Base-by-base conservation (phyloP, 2,329 filamentous ascomycete genomes). In the Colletotrichum siamense region DNA sequence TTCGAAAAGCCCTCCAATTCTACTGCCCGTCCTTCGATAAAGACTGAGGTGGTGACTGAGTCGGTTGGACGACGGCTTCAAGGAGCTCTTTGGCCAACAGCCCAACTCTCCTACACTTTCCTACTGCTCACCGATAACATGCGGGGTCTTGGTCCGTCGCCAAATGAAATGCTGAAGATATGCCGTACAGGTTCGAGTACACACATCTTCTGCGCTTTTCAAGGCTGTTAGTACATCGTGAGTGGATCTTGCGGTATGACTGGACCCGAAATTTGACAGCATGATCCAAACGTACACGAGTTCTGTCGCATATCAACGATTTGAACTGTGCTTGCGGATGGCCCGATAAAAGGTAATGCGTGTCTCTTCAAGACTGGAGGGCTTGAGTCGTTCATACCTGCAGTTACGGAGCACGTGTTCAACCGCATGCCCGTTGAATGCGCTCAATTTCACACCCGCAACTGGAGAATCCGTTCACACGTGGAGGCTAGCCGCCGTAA, bases 1-100 rank as follows among this genome's bases (percentile, higher is more conserved):
- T 18, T 1, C 39, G 8, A 52, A 22, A 22, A 0, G 2, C 2
- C 10, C 44, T 52, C 6, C 10, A 13, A 49, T 3, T 49, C 9
- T n/a, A 9, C 39, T 49, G 39, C 18, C 18, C 6, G 39, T 0
- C 39, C 39, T 0, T 49, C 39, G 18, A 0, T n/a, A 12, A 49
- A 2, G 18, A 49, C 39, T n/a, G 1, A 39, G 36, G 1, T 18
- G 8, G 39, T n/a, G 39, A 18, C 39, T 49, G 39, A 2, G 18
- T n/a, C 18, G 10, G 39, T n/a, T 12, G 9, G 1, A 0, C 3
- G 39, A 49, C 16, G 1, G 39, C 18, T 49, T n/a, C 39, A n/a
- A 49, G 39, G 3, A 12, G 39, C 3, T n/a, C 9, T 49, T 49
- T 49, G 9, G 18, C 16, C 9, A n/a, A 49, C 5, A n/a, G 18